phyloP scores from a whole-genome alignment of 805 yeast species.

The Zygoascus tannicola region DNA sequence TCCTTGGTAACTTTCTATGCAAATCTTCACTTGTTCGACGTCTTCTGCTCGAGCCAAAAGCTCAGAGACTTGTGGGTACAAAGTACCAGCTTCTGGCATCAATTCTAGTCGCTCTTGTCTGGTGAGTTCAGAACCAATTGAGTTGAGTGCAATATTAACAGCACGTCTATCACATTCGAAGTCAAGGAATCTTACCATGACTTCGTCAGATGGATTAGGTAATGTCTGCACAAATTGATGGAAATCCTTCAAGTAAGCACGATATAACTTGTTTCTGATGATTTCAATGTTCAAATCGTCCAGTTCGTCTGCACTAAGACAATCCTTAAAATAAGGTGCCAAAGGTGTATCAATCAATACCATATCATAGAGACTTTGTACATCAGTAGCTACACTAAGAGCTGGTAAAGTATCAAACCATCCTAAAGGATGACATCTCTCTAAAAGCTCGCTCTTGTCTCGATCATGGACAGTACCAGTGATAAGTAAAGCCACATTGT shows the following conservation, averaged over 20 bases:
- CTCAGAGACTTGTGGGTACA: constrained; percentile 69
- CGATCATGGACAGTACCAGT: constrained; percentile 96
- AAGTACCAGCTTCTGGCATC: constrained; percentile 74
- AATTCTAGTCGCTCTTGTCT: constrained; percentile 59
- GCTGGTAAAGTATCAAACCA: constrained; percentile 98
- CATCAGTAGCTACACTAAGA: constrained; percentile 85
- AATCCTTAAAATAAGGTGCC: constrained; percentile 91
- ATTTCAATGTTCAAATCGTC: constrained; percentile 95
- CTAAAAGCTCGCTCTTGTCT: constrained; percentile 77
- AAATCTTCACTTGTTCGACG: constrained; percentile 62
- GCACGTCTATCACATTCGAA: constrained; percentile 96
- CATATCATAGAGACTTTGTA: constrained; percentile 84
- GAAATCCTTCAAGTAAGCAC: constrained; percentile 88
- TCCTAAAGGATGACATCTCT: constrained; percentile 92
- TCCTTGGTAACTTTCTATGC: constrained; percentile 22
- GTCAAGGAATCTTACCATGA: constrained; percentile 65
- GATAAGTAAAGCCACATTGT: constrained; percentile 89
- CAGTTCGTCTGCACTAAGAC: constrained; percentile 72
- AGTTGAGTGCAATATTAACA: constrained; percentile 83
- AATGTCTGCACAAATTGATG: constrained; percentile 56
- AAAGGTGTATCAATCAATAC: constrained; percentile 94
- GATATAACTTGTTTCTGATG: constrained; percentile 81
- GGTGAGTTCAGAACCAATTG: constrained; percentile 75
- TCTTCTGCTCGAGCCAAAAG: constrained; percentile 73
- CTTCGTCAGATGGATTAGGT: constrained; percentile 67